These are phyloP conservation scores for Trametes cinnabarina DNA, from an alignment of 768 basidiomycete species.

Conservation along the genomic window DNA sequence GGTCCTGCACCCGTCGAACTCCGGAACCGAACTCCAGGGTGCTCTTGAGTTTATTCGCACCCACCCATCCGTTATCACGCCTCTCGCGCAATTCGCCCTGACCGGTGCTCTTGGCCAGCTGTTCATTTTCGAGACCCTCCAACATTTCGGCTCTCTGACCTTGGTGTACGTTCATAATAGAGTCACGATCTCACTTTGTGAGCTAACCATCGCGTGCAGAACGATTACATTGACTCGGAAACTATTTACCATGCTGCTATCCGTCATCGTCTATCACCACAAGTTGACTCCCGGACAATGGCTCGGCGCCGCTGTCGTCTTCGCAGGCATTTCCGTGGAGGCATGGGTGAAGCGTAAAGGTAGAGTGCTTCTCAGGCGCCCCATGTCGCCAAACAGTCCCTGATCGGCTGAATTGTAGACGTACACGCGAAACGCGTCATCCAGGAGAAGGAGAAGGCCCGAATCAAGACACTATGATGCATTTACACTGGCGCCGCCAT, in stretches of 20 bases:
- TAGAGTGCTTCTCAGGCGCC: too few species aligned
- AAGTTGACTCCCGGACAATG: conserved; percentile 82
- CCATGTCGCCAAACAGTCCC: too few species aligned
- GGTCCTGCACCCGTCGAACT: conserved; percentile 68
- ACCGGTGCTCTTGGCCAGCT: conserved; percentile 94
- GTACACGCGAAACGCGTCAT: conserved; percentile 78
- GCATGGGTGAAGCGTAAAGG: conserved; percentile 89
- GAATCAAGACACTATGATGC: conserved; percentile 71
- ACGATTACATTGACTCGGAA: conserved; percentile 96
- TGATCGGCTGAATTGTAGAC: conserved; percentile 47
- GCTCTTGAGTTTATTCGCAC: conserved; percentile 71
- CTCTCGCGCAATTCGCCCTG: conserved; percentile 80
- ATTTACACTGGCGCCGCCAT: too few species aligned
- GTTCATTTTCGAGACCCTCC: conserved; percentile 95
- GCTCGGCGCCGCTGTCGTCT: conserved; percentile 89
- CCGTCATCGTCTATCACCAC: conserved; percentile 90
- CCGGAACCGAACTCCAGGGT: conserved; percentile 61
- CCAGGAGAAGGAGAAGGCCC: conserved; percentile 81
- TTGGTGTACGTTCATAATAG: conserved; percentile 60
- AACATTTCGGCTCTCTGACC: conserved; percentile 87
- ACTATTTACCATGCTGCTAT: conserved; percentile 96
- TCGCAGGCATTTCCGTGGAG: conserved; percentile 93
- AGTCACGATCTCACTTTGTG: not conserved
- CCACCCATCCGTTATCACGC: conserved; percentile 72
- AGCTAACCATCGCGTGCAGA: conserved; percentile 37